Evolutionary conservation across 306 rosid genomes (phyloP), one percentile per base, ranked within the genome.

Genomic region (Fragaria iinumae): DNA sequence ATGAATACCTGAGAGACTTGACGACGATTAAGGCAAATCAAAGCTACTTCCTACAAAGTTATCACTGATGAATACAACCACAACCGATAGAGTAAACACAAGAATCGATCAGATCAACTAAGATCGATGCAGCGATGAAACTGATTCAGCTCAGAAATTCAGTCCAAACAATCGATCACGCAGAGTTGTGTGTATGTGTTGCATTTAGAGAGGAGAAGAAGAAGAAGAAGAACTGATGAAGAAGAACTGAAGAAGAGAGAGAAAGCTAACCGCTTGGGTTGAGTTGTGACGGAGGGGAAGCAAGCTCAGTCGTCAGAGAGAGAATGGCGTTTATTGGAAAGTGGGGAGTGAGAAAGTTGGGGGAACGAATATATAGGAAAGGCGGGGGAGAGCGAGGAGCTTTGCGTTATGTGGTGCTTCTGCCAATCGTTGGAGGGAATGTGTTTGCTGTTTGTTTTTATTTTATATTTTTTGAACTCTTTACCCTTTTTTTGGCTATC

Each of bases 371-470:
- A 59, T 63, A 53, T 75, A 49, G 66, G 79, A 32, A 86, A 78
- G 86, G 86, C 86, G 86, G 88, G 88, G 86, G 71, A 53, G 32
- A 66, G 66, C 57, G 71, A 20, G n/a, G 47, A 32, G 29, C 23
- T 21, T 56, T 12, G 4, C 64, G 55, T 52, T 85, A 53, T 70
- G 77, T 8, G 34, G 77, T 10, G 41, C 43, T 14, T 20, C 4
- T 79, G 69, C 97, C 97, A 91, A 88, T 91, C 90, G 78, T 66
- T 89, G 97, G 91, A 88, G 94, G 91, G 97, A 91, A 91, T 88
- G 84, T 88, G 82, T 86, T 83, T 88, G 9, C 0, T 68, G 56
- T 80, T 77, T 52, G 53, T 81, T 23, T 4, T 63, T 32, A 5
- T 14, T 29, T 62, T 5, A 2, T 60, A 29, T 2, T 41, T 32